Conservation (phyloP, 257 asterid species). For the Mitragyna speciosa region DNA sequence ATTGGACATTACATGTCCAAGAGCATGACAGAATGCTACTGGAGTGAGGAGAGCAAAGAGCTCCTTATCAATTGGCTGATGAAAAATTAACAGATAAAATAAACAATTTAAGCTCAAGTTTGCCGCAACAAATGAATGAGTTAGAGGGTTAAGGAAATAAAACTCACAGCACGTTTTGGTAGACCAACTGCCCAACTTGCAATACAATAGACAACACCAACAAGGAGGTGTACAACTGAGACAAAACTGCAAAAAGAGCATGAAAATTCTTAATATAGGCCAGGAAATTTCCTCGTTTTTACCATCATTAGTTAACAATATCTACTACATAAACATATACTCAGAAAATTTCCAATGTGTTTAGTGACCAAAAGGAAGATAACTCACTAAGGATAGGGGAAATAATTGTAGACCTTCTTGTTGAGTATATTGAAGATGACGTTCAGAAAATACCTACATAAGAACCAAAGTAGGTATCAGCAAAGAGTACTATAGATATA, state of each 20-base stretch:
- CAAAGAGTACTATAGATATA: conserved; percentile 7
- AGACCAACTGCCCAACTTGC: conserved; percentile 54
- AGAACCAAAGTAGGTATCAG: conserved; percentile 2
- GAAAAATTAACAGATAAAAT: conserved; percentile 13
- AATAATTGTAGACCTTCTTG: conserved; percentile 65
- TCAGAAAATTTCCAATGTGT: not conserved
- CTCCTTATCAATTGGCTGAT: conserved; percentile 48
- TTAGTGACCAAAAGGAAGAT: not conserved
- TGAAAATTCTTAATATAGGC: not conserved
- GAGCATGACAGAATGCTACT: conserved; percentile 60
- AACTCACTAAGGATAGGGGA: conserved; percentile 65
- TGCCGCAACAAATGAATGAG: not conserved
- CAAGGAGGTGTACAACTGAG: conserved; percentile 55
- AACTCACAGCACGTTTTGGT: conserved; percentile 62
- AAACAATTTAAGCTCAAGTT: conserved; percentile 1
- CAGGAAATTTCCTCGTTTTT: too few relatives aligned
- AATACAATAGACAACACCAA: conserved; percentile 58
- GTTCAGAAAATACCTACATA: conserved; percentile 59
- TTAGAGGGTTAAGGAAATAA: not conserved
- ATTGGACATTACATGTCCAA: conserved; percentile 67
- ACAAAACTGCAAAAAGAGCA: conserved; percentile 21
- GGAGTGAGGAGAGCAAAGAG: conserved; percentile 54
- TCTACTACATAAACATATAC: not conserved
- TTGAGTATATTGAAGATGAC: conserved; percentile 63
- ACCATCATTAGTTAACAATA: too few relatives aligned